Conservation (phyloP, 108 stramenopile genomes). For the Pseudonitzschia delicatissima region DNA sequence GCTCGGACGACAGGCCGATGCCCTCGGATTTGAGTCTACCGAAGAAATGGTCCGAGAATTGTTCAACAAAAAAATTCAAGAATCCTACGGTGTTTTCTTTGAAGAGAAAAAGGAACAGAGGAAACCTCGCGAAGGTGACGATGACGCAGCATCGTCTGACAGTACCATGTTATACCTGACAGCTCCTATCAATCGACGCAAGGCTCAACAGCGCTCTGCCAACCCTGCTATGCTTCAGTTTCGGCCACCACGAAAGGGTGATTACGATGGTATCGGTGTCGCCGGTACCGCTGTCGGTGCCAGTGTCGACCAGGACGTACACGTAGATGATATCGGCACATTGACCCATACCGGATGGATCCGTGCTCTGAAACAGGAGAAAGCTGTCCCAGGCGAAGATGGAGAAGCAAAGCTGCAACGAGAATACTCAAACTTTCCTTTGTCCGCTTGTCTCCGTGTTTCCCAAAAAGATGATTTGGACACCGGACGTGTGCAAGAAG, state of each 20-base stretch:
- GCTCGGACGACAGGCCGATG: slow-evolving; percentile 46
- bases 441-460: slow-evolving; percentile 74
- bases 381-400: background rate
- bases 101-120: slow-evolving; percentile 37
- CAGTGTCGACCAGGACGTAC: background rate
- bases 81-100: slow-evolving; percentile 49
- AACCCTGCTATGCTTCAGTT: slow-evolving; percentile 67
- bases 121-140: background rate
- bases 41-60: slow-evolving; percentile 50
- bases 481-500: slow-evolving; percentile 45
- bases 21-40: slow-evolving; percentile 52
- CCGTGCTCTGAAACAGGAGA: slow-evolving; percentile 15
- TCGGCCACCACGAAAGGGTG: slow-evolving; percentile 25
- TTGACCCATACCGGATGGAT: slow-evolving; percentile 51
- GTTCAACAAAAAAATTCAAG: slow-evolving; percentile 57
- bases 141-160: background rate
- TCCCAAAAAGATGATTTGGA: slow-evolving; percentile 53
- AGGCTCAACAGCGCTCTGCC: slow-evolving; percentile 48
- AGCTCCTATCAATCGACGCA: slow-evolving; percentile 46
- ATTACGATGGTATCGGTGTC: slow-evolving; percentile 31
- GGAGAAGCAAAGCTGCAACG: background rate
- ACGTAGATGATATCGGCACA: slow-evolving; percentile 27
- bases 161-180: slow-evolving; percentile 30
- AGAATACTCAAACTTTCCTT: slow-evolving; percentile 38
- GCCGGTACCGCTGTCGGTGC: slow-evolving; percentile 6